These are phyloP conservation scores for Colletotrichum sp. DNA, from an alignment of 2,329 filamentous ascomycete species.

Conservation along the genomic window DNA sequence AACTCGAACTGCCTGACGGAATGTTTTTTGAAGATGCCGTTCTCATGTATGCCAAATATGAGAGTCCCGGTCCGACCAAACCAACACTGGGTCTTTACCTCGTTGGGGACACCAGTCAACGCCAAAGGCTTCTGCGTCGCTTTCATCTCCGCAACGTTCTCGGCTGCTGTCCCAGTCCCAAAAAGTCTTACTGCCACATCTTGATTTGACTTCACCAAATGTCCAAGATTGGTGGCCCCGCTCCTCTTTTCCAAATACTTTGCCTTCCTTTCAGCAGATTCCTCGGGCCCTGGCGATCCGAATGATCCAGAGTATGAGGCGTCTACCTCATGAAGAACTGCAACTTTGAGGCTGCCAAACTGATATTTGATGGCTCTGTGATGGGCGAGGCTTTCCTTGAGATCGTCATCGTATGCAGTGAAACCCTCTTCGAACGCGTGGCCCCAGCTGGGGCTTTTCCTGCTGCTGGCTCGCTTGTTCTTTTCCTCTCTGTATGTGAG, in stretches of 20 bases:
- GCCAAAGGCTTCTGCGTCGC: background rate
- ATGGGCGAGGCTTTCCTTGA: constrained; percentile 43
- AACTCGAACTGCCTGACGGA: background rate
- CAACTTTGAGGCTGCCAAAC: constrained; percentile 43
- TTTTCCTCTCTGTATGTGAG: background rate
- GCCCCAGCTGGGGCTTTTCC: background rate
- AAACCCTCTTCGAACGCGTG: background rate
- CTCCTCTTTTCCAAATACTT: background rate
- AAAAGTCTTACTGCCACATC: background rate
- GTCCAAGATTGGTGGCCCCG: background rate
- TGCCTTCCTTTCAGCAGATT: background rate
- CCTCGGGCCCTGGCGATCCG: background rate
- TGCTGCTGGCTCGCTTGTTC: background rate
- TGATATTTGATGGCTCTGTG: constrained; percentile 49
- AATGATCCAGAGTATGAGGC: background rate
- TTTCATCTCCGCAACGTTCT: background rate
- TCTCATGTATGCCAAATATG: background rate
- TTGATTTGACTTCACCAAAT: background rate
- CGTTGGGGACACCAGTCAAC: background rate
- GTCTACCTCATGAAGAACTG: constrained; percentile 44
- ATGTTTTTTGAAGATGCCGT: background rate
- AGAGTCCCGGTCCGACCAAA: background rate
- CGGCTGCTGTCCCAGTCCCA: background rate
- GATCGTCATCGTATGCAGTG: background rate
- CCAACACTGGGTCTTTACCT: background rate